Base-by-base conservation (phyloP, 495 filamentous ascomycete species). In the Cercophora scortea region DNA sequence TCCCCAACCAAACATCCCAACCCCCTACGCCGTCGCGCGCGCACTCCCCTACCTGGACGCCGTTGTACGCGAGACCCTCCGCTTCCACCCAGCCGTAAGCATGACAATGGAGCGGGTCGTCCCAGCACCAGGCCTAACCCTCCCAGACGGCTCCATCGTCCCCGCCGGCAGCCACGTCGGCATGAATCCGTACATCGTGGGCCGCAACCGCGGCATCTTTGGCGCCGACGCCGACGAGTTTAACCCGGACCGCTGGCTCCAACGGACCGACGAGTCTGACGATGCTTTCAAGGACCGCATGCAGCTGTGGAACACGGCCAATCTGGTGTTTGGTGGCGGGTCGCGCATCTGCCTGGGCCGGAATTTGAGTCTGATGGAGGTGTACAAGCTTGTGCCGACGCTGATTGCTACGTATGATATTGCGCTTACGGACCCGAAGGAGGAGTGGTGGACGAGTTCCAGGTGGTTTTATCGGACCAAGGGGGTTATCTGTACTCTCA, bases 381-480 rank as follows among this genome's bases (percentile, higher is more conserved):
- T 86, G 25, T 79, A 80, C 54, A 87, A 87, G 63, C 58, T 86
- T 7, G 75, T 85, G 47, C 79, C 83, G 35, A 80, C 78, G 50
- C 70, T 87, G 49, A 70, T 86, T 52, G 46, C 50, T 64, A 76
- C 34, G 62, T 75, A 49, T 84, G 78, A 83, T 42, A 60, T 65
- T 12, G 59, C 45, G 52, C 10, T 62, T 49, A 41, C 25, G 40
- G 53, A 65, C 39, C 47, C 36, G 3, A 33, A 56, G 10, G 55
- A 58, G 57, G 16, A 36, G 25, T 65, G 54, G 62, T 61, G 56
- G 56, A 51, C 53, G 7, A 51, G 50, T 3, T 51, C 50, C 32
- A 51, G 56, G 50, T 61, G 59, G 56, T 59, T 61, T 46, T 59
- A 56, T 32, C 43, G 59, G 25, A 56, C 33, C 6, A 51, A 52